Conservation (phyloP, 1,284 basidiomycete genomes). For the Tylopilus sp. region DNA sequence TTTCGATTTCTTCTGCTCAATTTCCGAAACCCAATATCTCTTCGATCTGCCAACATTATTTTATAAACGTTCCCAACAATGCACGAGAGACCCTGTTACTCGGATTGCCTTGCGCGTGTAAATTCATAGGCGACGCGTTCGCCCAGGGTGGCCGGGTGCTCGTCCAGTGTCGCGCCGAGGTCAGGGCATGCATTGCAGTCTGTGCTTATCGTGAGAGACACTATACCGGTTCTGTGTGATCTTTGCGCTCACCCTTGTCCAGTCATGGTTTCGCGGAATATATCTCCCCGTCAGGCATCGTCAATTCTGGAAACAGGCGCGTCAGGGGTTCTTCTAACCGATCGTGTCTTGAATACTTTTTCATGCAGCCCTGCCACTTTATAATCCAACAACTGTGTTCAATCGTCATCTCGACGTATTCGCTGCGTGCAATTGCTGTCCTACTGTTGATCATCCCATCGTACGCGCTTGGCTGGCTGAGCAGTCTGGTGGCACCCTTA, state of each 20-base stretch:
- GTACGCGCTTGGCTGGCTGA: slow-evolving; percentile 38
- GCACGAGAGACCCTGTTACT: slow-evolving; percentile 40
- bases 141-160: slow-evolving; percentile 46
- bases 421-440: slow-evolving; percentile 40
- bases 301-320: slow-evolving; percentile 42
- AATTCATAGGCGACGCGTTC: slow-evolving; percentile 41
- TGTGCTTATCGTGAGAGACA: slow-evolving; percentile 56
- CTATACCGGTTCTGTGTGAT: slow-evolving; percentile 7
- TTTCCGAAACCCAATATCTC: slow-evolving; percentile 32
- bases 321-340: neutral
- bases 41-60: slow-evolving; percentile 35
- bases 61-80: slow-evolving; percentile 38
- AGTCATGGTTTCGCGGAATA: slow-evolving; percentile 40
- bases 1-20: slow-evolving; percentile 48
- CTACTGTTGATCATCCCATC: slow-evolving; percentile 39
- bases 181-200: slow-evolving; percentile 52
- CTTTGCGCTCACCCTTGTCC: slow-evolving; percentile 13
- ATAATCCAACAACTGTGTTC: slow-evolving; percentile 48
- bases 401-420: slow-evolving; percentile 46
- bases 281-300: slow-evolving; percentile 37
- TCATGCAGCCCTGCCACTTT: slow-evolving; percentile 48
- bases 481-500: slow-evolving; percentile 24
- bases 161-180: slow-evolving; percentile 58
- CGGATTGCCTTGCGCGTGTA: slow-evolving; percentile 41
- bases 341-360: neutral